Evolutionary conservation across 371 early-diverging fungal genomes (phyloP).

Genomic region (Umbelopsis sp.): DNA sequence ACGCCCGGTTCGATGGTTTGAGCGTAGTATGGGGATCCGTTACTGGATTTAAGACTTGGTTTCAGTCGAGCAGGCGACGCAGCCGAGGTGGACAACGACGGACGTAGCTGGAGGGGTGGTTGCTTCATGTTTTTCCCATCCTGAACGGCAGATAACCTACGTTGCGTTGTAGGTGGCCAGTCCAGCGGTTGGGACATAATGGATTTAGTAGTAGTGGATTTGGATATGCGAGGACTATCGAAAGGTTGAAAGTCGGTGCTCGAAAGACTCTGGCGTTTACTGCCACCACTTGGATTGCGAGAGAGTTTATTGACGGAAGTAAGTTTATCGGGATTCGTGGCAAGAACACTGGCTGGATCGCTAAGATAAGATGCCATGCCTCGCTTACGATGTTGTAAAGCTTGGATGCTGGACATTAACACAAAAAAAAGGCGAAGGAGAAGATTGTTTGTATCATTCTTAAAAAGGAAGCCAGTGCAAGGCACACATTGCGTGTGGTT

Average conservation of each 20-base stretch:
- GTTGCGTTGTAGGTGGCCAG: not conserved
- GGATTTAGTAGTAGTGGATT: constrained; percentile 5
- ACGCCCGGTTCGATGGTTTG: constrained; percentile 9
- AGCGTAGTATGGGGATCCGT: constrained; percentile 2
- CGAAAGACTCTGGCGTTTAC: constrained; percentile 19
- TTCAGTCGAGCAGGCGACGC: not conserved
- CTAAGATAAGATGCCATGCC: constrained; percentile 15
- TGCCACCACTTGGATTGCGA: not conserved
- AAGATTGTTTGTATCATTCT: constrained; percentile 19
- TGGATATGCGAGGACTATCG: constrained; percentile 17
- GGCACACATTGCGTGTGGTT: constrained; percentile 9
- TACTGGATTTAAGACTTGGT: not conserved
- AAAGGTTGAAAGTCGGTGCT: constrained; percentile 2
- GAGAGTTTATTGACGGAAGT: not conserved
- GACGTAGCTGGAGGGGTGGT: not conserved
- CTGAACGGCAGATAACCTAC: not conserved
- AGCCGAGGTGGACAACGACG: constrained; percentile 5
- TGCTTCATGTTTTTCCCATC: constrained; percentile 1
- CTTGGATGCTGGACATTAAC: constrained; percentile 19
- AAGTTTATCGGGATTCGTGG: constrained; percentile 14
- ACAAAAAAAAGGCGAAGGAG: constrained; percentile 11
- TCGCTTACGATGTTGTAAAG: constrained; percentile 15
- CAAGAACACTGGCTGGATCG: constrained; percentile 18
- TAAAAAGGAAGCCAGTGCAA: constrained; percentile 16
- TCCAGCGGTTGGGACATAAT: constrained; percentile 4